Evolutionary conservation across 2,329 filamentous ascomycete genomes (phyloP), one percentile per base, ranked within the genome.

Genomic region (Fusarium sororula): DNA sequence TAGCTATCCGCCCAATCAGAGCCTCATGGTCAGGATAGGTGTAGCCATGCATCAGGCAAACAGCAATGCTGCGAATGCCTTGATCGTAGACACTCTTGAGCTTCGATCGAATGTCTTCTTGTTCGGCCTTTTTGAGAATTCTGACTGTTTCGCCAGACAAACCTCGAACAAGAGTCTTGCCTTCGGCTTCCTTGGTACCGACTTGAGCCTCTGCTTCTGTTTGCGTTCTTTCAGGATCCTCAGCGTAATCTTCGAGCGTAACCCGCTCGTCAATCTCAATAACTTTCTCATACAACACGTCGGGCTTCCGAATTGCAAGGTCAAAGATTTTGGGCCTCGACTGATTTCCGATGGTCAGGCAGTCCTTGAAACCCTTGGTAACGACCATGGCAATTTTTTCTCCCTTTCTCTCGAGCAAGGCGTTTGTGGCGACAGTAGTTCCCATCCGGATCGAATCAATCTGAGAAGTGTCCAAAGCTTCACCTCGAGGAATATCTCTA

Each of bases 381-480:
- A 97, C 94, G 2, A 98, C 90, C 82, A 98, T 88, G 20, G 94
- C 95, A 79, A 96, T 96, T 76, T 90, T 91, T 84, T 97, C 95
- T 54, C 95, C 95, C 82, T 98, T 98, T 66, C 95, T 87, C 82
- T 98, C 95, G 5, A 98, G 87, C 63, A 98, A 84, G 0, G 95
- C 95, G 81, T 98, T 98, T 2, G 95, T 98, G 15, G 95, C 95
- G 18, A 98, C 95, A 0, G 95, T 98, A 3, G 95, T 98, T 50
- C 95, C 95, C 95, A 98, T 98, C 54, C 95, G 92, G 80, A 98
- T 98, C 63, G 93, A 95, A 76, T 96, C 94, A 76, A 98, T 97
- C 79, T 91, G 85, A 24, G 91, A 90, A 2, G 95, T 98, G 81
- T 98, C 94, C 14, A 98, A 85, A 2, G 93, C 86, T 80, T 95